phyloP scores from a whole-genome alignment of 306 rosid genomes.

The Fragaria vesca region DNA sequence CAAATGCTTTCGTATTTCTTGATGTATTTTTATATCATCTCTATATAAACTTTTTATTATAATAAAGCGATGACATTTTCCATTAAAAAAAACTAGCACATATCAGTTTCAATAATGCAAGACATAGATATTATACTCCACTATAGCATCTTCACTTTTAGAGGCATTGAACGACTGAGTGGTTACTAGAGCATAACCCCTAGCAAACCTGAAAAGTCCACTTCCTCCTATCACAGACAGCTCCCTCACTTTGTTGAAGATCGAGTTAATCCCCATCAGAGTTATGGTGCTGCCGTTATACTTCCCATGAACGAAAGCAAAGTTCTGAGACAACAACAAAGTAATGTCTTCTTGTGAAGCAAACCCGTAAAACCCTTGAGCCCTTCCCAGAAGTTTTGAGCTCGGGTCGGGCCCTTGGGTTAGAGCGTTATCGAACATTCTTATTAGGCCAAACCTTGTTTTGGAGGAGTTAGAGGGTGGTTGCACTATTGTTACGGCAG shows the following conservation, averaged over 20 bases:
- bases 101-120: no score
- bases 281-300: constrained; percentile 65
- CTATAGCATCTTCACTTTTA: no score
- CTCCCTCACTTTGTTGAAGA: constrained; percentile 51
- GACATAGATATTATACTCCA: no score
- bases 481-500: constrained; percentile 6
- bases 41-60: no score
- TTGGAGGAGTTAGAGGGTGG: constrained; percentile 13
- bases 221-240: constrained; percentile 81
- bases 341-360: constrained; percentile 27
- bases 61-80: no score
- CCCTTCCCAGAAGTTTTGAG: constrained; percentile 33
- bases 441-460: constrained; percentile 23
- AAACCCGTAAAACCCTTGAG: constrained; percentile 39
- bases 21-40: no score
- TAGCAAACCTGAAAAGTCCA: constrained; percentile 64
- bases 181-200: constrained; percentile 51
- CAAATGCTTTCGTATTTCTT: no score
- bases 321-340: constrained; percentile 57
- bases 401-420: constrained; percentile 29
- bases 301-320: constrained; percentile 53
- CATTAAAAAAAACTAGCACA: no score
- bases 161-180: constrained; percentile 30
- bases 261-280: constrained; percentile 52
- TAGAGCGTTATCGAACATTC: constrained; percentile 36